Conservation (phyloP, 805 yeast genomes). For the Ogataea salicorniae region DNA sequence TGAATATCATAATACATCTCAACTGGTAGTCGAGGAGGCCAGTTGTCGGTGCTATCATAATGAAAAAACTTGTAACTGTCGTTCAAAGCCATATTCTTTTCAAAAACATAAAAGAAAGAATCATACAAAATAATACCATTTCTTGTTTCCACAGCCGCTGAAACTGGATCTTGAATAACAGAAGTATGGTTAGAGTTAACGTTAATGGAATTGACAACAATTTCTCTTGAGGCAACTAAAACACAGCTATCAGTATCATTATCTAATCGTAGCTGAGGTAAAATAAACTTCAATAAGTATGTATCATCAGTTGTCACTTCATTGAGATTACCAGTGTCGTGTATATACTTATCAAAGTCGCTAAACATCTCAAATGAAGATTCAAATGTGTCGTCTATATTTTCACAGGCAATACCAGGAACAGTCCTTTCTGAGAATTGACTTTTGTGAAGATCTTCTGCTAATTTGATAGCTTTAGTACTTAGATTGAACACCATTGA, state of each 20-base stretch:
- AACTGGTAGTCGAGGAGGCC: constrained; percentile 68
- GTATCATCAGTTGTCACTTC: constrained; percentile 25
- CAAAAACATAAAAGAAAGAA: constrained; percentile 48
- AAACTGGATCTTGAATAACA: constrained; percentile 32
- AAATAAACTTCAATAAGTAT: constrained; percentile 59
- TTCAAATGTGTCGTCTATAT: constrained; percentile 14
- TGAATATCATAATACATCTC: constrained; percentile 54
- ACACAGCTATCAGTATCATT: constrained; percentile 43
- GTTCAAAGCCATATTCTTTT: constrained; percentile 31
- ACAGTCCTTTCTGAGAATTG: constrained; percentile 5
- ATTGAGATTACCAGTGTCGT: constrained; percentile 22
- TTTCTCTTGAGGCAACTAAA: constrained; percentile 50
- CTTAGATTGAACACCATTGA: constrained; percentile 26
- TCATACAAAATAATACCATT: constrained; percentile 52
- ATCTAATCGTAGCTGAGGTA: constrained; percentile 74
- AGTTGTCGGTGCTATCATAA: constrained; percentile 30
- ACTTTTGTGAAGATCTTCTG: constrained; percentile 21
- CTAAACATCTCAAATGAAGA: constrained; percentile 28
- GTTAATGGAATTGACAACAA: constrained; percentile 48
- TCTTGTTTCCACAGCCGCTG: constrained; percentile 48
- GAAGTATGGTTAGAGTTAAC: constrained; percentile 38
- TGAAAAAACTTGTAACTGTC: constrained; percentile 30
- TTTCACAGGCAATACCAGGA: constrained; percentile 2
- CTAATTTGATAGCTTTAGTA: constrained; percentile 27
- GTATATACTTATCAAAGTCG: constrained; percentile 50